Percentiles rank a stretch among this genome's conserved stretches.
Conservation (phyloP, 768 basidiomycete species). For the Austroboletus eburneus region DNA sequence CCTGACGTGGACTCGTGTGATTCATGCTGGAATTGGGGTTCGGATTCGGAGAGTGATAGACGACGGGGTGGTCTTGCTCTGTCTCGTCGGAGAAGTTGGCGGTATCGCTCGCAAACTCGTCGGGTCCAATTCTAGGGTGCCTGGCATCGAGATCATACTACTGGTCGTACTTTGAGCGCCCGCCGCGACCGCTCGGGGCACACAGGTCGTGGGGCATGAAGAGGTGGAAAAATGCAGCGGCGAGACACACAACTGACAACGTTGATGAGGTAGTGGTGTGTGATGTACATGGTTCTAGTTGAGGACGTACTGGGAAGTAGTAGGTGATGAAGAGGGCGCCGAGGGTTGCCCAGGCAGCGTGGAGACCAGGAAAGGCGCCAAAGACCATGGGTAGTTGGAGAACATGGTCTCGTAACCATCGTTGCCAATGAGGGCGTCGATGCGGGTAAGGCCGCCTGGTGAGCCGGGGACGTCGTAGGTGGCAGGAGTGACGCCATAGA, state of each 20-base stretch:
- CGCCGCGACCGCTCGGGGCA: constrained; percentile 41
- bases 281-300: constrained; percentile 99
- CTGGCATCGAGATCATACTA: constrained; percentile 67
- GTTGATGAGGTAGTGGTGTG: constrained; percentile 98
- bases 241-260: constrained; percentile 87
- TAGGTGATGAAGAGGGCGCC: constrained; percentile 92
- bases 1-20: not conserved
- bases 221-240: constrained; percentile 82
- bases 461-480: constrained; percentile 91
- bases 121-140: constrained; percentile 23
- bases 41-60: constrained; percentile 62
- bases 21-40: not conserved
- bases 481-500: constrained; percentile 93
- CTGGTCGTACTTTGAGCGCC: constrained; percentile 60
- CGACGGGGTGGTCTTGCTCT: constrained; percentile 56
- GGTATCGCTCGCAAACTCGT: constrained; percentile 33
- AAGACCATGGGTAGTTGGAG: constrained; percentile 86
- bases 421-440: constrained; percentile 80
- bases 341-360: constrained; percentile 86
- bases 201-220: constrained; percentile 81
- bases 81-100: constrained; percentile 50
- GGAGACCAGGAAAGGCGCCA: constrained; percentile 94
- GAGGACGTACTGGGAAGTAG: constrained; percentile 87
- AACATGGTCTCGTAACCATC: constrained; percentile 77
- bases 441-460: constrained; percentile 91